Base-by-base conservation (phyloP, 2,329 filamentous ascomycete species). In the Fusarium burgessii region DNA sequence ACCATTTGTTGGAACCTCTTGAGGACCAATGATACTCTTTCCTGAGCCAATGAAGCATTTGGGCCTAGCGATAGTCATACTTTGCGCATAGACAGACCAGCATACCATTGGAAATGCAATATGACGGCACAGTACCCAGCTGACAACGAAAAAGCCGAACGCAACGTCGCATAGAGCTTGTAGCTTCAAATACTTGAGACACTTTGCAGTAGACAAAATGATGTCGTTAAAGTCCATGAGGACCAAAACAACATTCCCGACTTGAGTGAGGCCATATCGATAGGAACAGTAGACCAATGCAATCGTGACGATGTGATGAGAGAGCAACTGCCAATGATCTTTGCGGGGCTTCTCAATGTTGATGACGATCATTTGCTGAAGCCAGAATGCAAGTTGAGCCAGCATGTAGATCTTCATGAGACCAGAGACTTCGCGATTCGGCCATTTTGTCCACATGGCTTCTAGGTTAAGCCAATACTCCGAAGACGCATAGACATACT, bases 291-390 rank as follows among this genome's bases (percentile, higher is more conserved):
- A 90, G 66, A 98, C 90, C 43, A 99, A 88, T 4, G 85, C 84
- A 76, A 91, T 93, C 18, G 96, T 99, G 78, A 98, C 90, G 78
- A 98, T 88, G 82, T 99, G 96, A 80, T 98, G 96, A 18, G 90
- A 91, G 72, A 98, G 89, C 96, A 98, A 98, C 81, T 98, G 95
- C 84, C 90, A 92, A 81, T 98, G 92, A 76, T 99, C 96, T 82
- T 98, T 98, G 76, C 96, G 89, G 68, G 92, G 90, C 81, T 97
- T 93, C 82, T 99, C 96, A 58, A 98, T 94, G 81, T 98, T 92
- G 80, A 98, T 93, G 58, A 98, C 93, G 20, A 98, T 85, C 68
- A 98, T 92, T 82, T 97, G 95, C 81, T 98, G 95, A 41, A 98
- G 81, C 92, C 94, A 98, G 80, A 98, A 98, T 12, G 92, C 91